These are phyloP conservation scores for Microthlaspi erraticum DNA, from an alignment of 345 rosid genomes.

Conservation along the genomic window DNA sequence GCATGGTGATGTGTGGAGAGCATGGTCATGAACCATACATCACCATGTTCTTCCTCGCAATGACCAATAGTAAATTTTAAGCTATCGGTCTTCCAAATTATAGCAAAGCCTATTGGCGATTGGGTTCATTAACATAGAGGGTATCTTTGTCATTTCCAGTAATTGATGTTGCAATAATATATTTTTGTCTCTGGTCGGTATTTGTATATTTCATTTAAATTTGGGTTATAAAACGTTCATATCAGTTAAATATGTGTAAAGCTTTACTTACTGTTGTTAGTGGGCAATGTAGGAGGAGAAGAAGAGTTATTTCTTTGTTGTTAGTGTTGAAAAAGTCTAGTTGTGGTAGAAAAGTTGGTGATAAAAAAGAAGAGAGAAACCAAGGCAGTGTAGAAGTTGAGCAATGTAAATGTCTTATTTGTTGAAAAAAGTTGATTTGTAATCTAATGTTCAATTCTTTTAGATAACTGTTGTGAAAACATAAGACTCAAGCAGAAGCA, in stretches of 20 bases:
- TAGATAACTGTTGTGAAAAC: neutral
- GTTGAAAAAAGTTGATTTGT: conserved; percentile 26
- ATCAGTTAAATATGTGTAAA: neutral
- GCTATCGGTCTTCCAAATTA: neutral
- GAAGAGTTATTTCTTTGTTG: neutral
- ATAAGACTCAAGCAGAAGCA: conserved; percentile 45
- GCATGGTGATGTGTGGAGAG: too few relatives aligned
- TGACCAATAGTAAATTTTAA: too few relatives aligned
- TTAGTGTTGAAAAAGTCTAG: conserved; percentile 13
- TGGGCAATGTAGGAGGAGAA: neutral
- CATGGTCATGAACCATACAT: too few relatives aligned
- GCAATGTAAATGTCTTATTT: conserved; percentile 34
- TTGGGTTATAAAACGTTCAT: neutral
- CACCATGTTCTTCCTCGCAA: neutral
- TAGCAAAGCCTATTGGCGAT: conserved; percentile 6
- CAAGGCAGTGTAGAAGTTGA: conserved; percentile 9
- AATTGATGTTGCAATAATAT: neutral
- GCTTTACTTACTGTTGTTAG: neutral
- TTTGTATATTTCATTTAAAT: neutral
- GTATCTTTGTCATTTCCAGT: neutral
- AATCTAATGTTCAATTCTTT: neutral
- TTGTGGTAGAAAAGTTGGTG: conserved; percentile 17
- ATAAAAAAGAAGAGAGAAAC: conserved; percentile 9
- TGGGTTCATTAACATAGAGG: conserved; percentile 11
- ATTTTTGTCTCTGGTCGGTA: neutral